Base-by-base conservation (phyloP, 495 filamentous ascomycete genomes). In the Stereocaulon alpinum region DNA sequence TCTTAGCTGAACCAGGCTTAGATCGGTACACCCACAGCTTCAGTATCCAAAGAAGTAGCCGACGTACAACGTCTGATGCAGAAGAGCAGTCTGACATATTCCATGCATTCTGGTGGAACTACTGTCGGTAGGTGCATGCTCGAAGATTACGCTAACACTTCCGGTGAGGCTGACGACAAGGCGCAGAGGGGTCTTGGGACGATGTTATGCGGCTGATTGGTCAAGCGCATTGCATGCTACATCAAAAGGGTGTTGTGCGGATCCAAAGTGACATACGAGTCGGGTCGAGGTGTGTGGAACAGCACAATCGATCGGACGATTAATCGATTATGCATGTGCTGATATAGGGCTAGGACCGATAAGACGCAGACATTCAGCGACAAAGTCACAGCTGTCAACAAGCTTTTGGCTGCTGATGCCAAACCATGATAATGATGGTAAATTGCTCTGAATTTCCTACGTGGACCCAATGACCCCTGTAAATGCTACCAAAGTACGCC, bases 81-180 rank as follows among this genome's bases (percentile, higher is more conserved):
- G 66, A 80, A 78, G 54, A 90, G 85, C 59, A 89, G 88, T 9
- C 66, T 97, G 63, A 83, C 79, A 48, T 92, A 90, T 67, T 81
- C 79, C 52, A 92, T 97, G 90, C 92, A 96, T 69, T 90, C 87
- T 3, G 88, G 88, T 6, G 92, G 92, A 18, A 96, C 91, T 0
- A 96, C 92, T 0, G 80, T 97, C 41, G 91, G 91, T 95, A 74
- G 47, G 82, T 80, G 24, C 1, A 27, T 49, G 20, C 67, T 10
- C 68, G 66, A 24, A 73, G 68, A 70, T 67, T 71, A 50, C 69
- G 22, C 15, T 40, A 18, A 54, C 22, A 14, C 6, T 6, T 40
- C 34, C 29, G 27, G 49, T 42, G 27, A 17, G 54, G 52, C 24
- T 42, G 47, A 43, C 54, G 43, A 44, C 34, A 10, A n/a, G 32